A percentile compares a stretch with the other conserved stretches of the same genome.
These are phyloP conservation scores for Hirschfeldia incana DNA, from an alignment of 345 rosid species.

Conservation along the genomic window DNA sequence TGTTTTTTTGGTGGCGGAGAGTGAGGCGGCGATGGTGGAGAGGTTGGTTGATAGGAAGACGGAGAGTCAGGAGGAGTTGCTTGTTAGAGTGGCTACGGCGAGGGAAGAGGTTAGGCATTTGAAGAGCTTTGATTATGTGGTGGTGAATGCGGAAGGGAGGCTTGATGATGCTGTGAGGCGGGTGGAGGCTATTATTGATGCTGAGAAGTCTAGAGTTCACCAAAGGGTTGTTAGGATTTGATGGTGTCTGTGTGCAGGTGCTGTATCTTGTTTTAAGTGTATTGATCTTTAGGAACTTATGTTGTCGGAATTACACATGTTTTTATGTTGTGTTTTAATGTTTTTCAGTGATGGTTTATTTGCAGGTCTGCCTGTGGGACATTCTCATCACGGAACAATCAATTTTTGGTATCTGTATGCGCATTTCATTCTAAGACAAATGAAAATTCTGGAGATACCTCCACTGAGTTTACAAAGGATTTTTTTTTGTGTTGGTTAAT, in stretches of 20 bases:
- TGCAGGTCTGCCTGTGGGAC: conserved; percentile 12
- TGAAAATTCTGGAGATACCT: not conserved
- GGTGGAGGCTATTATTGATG: conserved; percentile 77
- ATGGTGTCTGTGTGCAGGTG: not conserved
- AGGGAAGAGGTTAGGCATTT: conserved; percentile 79
- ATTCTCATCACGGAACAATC: not conserved
- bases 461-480: not conserved
- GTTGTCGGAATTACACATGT: not conserved
- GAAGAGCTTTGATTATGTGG: conserved; percentile 71
- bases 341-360: not conserved
- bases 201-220: conserved; percentile 86
- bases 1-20: conserved; percentile 78
- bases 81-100: conserved; percentile 78
- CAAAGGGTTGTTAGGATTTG: conserved; percentile 68
- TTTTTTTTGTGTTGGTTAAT: not conserved
- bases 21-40: conserved; percentile 76
- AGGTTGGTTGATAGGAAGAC: conserved; percentile 83
- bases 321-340: not conserved
- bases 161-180: conserved; percentile 68
- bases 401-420: not conserved
- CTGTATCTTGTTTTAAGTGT: not conserved
- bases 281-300: not conserved
- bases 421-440: not conserved
- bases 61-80: conserved; percentile 72
- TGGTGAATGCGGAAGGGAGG: conserved; percentile 79